Evolutionary conservation across 2,329 filamentous ascomycete genomes (phyloP), one percentile per base, ranked within the genome.

Genomic region (Bipolaris victoriae): DNA sequence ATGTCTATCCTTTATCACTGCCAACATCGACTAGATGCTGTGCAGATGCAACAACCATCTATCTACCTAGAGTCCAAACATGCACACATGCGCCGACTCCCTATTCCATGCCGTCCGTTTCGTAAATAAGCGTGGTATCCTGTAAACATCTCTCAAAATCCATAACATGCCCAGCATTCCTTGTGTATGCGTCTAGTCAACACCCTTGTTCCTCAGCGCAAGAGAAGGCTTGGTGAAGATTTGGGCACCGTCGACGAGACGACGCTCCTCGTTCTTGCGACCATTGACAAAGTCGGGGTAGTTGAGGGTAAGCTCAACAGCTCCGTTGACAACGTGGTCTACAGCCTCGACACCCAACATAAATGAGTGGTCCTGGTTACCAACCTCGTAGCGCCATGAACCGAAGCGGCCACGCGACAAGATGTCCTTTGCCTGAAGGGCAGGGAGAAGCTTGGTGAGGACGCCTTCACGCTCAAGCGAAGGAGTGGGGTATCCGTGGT

Each of bases 401-500:
- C 95, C 95, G 80, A 99, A 99, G 63, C 95, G 93, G 70, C 95
- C 95, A 79, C 95, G 92, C 44, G 93, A 97, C 83, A 89, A 91
- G 80, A 99, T 99, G 76, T 88, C 94, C 83, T 91, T 87, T 62
- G 88, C 90, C 81, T 96, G 89, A 58, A 99, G 89, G 82, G 91
- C 93, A 71, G 95, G 95, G 49, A 99, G 88, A 54, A 99, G 87
- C 82, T 97, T 82, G 80, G 90, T 96, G 67, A 99, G 87, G 45
- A 95, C 92, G 67, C 91, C 93, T 79, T 99, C 95, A 79, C 95
- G 91, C 86, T 98, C 95, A 39, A 99, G 87, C 33, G 90, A 86
- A 26, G 95, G 95, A 15, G 95, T 99, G 61, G 95, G 95, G 84
- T 99, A 99, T 67, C 95, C 95, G 83, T 98, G 95, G 78, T 97